A percentile compares a stretch with the other conserved stretches of the same genome.
These are phyloP conservation scores for Fusarium torulosum DNA, from an alignment of 2,329 filamentous ascomycete species.

Conservation along the genomic window DNA sequence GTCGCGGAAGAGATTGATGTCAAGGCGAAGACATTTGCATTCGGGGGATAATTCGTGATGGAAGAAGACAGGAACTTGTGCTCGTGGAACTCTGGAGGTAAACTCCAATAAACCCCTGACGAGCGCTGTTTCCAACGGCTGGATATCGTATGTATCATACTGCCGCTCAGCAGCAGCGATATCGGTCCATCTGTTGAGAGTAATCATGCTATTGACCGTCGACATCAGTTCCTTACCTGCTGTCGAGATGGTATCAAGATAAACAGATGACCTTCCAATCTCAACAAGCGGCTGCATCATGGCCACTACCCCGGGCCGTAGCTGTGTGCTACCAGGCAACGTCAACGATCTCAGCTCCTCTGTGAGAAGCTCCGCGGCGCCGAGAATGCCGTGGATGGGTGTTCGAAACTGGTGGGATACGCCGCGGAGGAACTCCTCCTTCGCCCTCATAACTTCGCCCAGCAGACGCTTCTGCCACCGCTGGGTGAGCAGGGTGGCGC, in stretches of 20 bases:
- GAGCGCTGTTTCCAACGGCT: constrained; percentile 29
- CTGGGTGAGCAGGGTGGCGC: constrained; percentile 54
- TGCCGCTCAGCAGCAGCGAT: constrained; percentile 49
- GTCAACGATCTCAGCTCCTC: constrained; percentile 55
- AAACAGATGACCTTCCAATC: constrained; percentile 20
- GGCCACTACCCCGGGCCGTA: background rate
- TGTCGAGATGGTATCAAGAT: constrained; percentile 54
- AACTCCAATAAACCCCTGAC: constrained; percentile 20
- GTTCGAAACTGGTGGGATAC: constrained; percentile 62
- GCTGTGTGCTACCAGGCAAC: background rate
- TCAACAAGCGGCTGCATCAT: constrained; percentile 13
- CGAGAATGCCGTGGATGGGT: constrained; percentile 61
- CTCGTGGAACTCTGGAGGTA: constrained; percentile 12
- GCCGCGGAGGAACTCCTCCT: constrained; percentile 59
- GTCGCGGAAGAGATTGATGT: constrained; percentile 57
- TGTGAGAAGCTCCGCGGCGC: constrained; percentile 54
- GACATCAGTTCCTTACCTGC: constrained; percentile 59
- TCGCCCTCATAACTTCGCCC: constrained; percentile 57
- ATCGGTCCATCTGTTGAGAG: constrained; percentile 55
- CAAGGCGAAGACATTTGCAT: constrained; percentile 51
- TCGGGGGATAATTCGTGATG: constrained; percentile 23
- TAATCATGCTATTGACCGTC: constrained; percentile 60
- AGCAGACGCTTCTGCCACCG: constrained; percentile 55
- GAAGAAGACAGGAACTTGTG: constrained; percentile 37
- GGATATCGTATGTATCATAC: constrained; percentile 42